Percentiles rank a stretch among this genome's conserved stretches.
Conservation (phyloP, 805 yeast genomes). For the Ascoidea tarda region DNA sequence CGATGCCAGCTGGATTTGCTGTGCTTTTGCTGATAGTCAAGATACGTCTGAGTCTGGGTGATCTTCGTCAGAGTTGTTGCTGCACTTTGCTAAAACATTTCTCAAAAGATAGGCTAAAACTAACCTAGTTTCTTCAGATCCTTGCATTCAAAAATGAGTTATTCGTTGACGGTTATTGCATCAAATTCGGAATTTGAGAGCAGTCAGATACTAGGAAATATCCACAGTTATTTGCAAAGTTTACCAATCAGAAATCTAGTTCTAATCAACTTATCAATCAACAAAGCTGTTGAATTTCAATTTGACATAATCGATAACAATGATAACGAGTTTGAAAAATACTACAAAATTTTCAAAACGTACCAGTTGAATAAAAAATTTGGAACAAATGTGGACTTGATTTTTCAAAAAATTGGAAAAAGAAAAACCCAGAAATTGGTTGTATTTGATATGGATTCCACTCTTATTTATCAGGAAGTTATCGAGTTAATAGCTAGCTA, state of each 20-base stretch:
- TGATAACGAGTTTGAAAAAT: neutral
- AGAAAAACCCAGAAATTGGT: conserved; percentile 37
- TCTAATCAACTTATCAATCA: conserved; percentile 3
- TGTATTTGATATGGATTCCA: conserved; percentile 97
- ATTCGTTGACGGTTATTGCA: conserved; percentile 17
- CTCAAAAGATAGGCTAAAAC: too few species aligned
- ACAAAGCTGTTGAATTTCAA: conserved; percentile 9
- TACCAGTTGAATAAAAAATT: conserved; percentile 1
- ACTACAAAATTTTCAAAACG: conserved; percentile 12
- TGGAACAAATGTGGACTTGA: conserved; percentile 23
- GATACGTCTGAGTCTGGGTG: too few species aligned
- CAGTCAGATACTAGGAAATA: conserved; percentile 1
- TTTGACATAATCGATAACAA: conserved; percentile 3
- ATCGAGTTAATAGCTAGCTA: conserved; percentile 90
- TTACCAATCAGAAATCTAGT: conserved; percentile 2
- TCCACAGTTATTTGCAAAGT: conserved; percentile 1
- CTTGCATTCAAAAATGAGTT: conserved; percentile 3
- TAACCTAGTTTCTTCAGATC: too few species aligned
- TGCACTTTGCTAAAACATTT: too few species aligned
- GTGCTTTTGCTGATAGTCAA: too few species aligned
- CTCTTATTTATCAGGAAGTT: conserved; percentile 90
- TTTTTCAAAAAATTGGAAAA: conserved; percentile 23
- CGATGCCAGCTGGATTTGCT: too few species aligned
- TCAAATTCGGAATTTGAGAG: conserved; percentile 3
- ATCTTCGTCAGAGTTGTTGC: too few species aligned